Evolutionary conservation across 2,329 filamentous ascomycete genomes (phyloP).

Genomic region (Myriosclerotinia duriaeana): DNA sequence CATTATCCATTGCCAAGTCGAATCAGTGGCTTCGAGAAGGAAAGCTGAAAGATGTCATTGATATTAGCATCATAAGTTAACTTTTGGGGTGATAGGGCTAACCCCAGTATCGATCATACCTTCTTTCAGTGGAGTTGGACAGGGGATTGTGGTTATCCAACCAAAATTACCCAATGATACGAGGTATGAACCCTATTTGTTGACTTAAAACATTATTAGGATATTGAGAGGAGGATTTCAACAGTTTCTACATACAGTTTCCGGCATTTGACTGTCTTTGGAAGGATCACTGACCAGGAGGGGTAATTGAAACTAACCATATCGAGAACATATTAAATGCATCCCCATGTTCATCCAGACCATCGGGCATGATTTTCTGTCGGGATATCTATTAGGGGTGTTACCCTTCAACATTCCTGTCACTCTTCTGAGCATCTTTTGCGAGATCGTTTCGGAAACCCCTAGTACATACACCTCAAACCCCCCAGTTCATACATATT

Average conservation of each 20-base stretch:
- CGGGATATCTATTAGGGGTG: neutral
- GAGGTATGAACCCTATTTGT: neutral
- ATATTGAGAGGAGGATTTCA: neutral
- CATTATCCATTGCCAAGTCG: neutral
- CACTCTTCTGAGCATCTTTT: conserved; percentile 4
- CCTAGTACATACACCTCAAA: neutral
- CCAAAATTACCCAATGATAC: neutral
- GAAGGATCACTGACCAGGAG: neutral
- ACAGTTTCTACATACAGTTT: neutral
- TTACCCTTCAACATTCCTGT: neutral
- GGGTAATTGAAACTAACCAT: neutral
- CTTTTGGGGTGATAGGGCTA: neutral
- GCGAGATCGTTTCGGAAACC: neutral
- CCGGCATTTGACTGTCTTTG: neutral
- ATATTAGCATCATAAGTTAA: conserved; percentile 12
- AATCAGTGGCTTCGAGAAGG: conserved; percentile 10
- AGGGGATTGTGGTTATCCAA: neutral
- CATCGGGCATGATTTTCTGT: conserved; percentile 20
- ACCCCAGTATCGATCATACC: neutral
- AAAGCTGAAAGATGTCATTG: conserved; percentile 19
- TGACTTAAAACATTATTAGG: neutral
- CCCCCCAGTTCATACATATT: conserved; percentile 13
- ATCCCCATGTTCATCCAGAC: conserved; percentile 20
- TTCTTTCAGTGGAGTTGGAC: neutral
- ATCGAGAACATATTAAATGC: neutral